phyloP scores from a whole-genome alignment of 257 asterid genomes.

The Penstemon eatonii region DNA sequence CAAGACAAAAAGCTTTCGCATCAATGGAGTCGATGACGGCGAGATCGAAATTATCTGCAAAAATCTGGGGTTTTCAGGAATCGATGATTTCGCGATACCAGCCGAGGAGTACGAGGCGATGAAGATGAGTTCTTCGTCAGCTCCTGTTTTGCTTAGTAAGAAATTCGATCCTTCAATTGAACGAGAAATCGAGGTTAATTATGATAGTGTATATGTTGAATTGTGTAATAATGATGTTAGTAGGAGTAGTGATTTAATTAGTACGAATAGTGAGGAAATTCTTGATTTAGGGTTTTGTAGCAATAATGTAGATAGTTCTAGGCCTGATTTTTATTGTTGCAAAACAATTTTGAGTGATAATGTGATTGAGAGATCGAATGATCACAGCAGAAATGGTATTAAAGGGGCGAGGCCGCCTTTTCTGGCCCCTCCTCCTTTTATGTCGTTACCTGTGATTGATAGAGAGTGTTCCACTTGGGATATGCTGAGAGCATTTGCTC shows the following conservation, averaged over 20 bases:
- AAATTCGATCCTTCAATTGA: constrained; percentile 25
- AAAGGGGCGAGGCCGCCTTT: constrained; percentile 74
- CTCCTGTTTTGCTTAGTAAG: constrained; percentile 34
- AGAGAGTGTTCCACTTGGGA: constrained; percentile 72
- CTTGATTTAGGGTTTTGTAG: constrained; percentile 27
- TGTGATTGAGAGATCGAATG: constrained; percentile 30
- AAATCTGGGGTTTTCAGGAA: constrained; percentile 66
- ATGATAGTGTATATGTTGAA: constrained; percentile 6
- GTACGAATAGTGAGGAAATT: constrained; percentile 28
- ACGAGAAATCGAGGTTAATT: constrained; percentile 10
- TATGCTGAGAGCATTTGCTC: constrained; percentile 57
- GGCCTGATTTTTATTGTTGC: constrained; percentile 21
- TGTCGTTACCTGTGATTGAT: constrained; percentile 49
- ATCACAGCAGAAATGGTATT: constrained; percentile 54
- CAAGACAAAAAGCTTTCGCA: constrained; percentile 57
- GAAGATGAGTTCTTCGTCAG: constrained; percentile 65
- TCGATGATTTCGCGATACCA: constrained; percentile 70
- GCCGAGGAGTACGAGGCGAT: constrained; percentile 68
- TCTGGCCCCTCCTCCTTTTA: constrained; percentile 64
- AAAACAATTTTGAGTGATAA: constrained; percentile 25
- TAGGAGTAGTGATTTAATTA: constrained; percentile 22
- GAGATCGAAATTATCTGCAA: constrained; percentile 55
- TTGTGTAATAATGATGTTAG: constrained; percentile 10
- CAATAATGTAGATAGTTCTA: constrained; percentile 21
- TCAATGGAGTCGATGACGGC: constrained; percentile 58